Evolutionary conservation across 2,329 filamentous ascomycete genomes (phyloP).

Genomic region (Nannizziopsis barbatae): DNA sequence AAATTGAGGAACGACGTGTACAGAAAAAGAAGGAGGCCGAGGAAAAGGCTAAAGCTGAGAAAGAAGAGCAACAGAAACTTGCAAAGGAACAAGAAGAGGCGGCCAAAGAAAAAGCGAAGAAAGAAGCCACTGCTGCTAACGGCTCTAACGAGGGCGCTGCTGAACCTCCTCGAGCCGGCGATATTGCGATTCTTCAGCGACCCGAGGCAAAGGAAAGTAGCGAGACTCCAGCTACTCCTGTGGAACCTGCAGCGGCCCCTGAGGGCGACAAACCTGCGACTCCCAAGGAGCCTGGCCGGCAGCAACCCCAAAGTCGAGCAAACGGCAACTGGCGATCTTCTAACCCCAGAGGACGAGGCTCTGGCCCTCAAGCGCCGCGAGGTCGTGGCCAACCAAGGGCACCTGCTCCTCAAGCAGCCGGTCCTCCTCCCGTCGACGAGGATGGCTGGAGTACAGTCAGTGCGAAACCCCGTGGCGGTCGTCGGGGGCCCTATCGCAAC

Average conservation of each 20-base stretch:
- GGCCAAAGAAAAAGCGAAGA: slow-evolving; percentile 38
- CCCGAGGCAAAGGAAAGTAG: slow-evolving; percentile 36
- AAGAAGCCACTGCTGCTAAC: slow-evolving; percentile 30
- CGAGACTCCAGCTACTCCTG: slow-evolving; percentile 16
- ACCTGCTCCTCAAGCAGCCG: slow-evolving; percentile 22
- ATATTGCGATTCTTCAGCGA: slow-evolving; percentile 47
- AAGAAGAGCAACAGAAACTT: slow-evolving; percentile 51
- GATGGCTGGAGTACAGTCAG: slow-evolving; percentile 41
- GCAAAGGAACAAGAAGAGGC: slow-evolving; percentile 45
- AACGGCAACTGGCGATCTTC: slow-evolving; percentile 34
- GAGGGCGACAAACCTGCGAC: slow-evolving; percentile 27
- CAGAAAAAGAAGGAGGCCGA: slow-evolving; percentile 79
- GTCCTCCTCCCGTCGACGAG: slow-evolving; percentile 29
- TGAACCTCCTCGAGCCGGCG: slow-evolving; percentile 34
- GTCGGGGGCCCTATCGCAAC: slow-evolving; percentile 27
- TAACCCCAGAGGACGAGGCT: slow-evolving; percentile 8
- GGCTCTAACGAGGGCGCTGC: slow-evolving; percentile 32
- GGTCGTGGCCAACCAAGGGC: slow-evolving; percentile 4
- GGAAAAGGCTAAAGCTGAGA: slow-evolving; percentile 68
- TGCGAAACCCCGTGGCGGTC: slow-evolving; percentile 35
- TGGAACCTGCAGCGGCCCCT: slow-evolving; percentile 27
- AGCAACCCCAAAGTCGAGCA: slow-evolving; percentile 28
- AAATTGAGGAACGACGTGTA: slow-evolving; percentile 78
- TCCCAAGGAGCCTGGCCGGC: slow-evolving; percentile 13
- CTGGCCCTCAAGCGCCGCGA: slow-evolving; percentile 12